Evolutionary conservation across 2,329 filamentous ascomycete genomes (phyloP).

Genomic region (Botryotinia globosa): DNA sequence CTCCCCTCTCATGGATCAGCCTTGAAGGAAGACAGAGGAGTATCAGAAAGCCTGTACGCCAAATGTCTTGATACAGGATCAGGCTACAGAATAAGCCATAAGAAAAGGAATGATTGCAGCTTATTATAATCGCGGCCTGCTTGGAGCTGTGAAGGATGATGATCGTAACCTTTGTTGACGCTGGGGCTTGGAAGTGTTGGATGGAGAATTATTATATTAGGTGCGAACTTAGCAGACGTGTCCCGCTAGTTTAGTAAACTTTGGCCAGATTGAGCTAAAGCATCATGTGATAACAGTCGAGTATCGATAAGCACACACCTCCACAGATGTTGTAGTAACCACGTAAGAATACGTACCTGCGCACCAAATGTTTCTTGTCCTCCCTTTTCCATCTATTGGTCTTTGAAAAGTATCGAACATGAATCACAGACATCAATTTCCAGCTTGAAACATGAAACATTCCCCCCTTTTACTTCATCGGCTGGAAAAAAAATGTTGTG

Average conservation of each 20-base stretch:
- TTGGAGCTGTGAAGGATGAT: background rate
- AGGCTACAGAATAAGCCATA: background rate
- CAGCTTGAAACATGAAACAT: background rate
- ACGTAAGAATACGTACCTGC: background rate
- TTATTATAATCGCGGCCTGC: background rate
- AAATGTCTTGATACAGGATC: background rate
- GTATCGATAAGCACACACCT: background rate
- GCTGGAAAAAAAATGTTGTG: background rate
- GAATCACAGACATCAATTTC: background rate
- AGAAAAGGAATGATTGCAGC: background rate
- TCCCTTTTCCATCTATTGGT: background rate
- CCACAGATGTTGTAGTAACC: background rate
- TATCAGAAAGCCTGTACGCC: background rate
- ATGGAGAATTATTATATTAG: background rate
- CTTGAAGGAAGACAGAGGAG: background rate
- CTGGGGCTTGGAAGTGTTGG: background rate
- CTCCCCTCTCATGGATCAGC: background rate
- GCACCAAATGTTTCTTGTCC: background rate
- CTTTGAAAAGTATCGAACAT: background rate
- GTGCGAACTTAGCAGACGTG: background rate
- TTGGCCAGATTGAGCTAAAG: background rate
- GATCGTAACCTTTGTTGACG: background rate
- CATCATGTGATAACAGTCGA: background rate
- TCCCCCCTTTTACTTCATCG: background rate
- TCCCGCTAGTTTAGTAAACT: background rate